phyloP scores from a whole-genome alignment of 495 filamentous ascomycete genomes.

The Xanthoparmelia taractica region DNA sequence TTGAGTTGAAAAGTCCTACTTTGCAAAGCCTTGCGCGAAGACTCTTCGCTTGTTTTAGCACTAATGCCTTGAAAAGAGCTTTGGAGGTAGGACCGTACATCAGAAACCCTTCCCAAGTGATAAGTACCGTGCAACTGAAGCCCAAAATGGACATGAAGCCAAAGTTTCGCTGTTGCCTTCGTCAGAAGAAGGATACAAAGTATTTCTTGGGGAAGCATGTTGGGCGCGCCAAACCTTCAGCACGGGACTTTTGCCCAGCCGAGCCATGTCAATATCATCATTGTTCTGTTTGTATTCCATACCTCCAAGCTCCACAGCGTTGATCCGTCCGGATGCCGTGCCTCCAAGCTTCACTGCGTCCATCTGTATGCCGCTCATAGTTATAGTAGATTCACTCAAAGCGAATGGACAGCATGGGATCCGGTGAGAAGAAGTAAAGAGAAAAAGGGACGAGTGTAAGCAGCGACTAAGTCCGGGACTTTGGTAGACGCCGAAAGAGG shows the following conservation, averaged over 20 bases:
- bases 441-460: neutral
- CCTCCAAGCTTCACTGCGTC: neutral
- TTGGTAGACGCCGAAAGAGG: neutral
- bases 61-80: neutral
- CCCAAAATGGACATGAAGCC: constrained; percentile 4
- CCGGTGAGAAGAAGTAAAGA: neutral
- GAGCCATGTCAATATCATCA: constrained; percentile 1
- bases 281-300: neutral
- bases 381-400: neutral
- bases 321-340: neutral
- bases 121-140: neutral
- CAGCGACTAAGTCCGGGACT: neutral
- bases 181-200: neutral
- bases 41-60: neutral
- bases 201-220: neutral
- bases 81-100: neutral
- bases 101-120: neutral
- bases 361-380: neutral
- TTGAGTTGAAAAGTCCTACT: neutral
- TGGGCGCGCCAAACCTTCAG: neutral
- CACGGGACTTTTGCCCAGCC: neutral
- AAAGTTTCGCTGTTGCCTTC: neutral
- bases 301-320: neutral
- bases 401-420: neutral
- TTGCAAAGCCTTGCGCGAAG: neutral